Evolutionary conservation across 2,329 filamentous ascomycete genomes (phyloP), one percentile per base, ranked within the genome.

Genomic region (Tolypocladium tropicale): DNA sequence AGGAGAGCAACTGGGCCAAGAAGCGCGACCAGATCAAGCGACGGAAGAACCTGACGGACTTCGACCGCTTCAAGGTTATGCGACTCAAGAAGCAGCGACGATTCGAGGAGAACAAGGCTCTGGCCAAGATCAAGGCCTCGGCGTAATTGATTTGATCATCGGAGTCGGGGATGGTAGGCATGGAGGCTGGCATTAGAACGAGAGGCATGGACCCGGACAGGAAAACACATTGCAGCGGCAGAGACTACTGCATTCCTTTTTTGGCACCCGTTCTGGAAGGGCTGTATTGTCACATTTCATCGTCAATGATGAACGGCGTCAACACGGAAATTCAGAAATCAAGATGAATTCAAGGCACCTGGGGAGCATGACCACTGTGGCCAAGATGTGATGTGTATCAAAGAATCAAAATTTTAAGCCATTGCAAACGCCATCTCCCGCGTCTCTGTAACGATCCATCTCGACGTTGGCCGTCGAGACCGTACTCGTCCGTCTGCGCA

Each of bases 1-100:
- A 86, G 74, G 83, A 89, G 79, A 92, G 84, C 82, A 85, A 85
- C 77, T 96, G 89, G 86, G 90, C 92, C 72, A 94, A 99, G 90
- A 92, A 90, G 84, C 85, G 89, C 74, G 85, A 85, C 68, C 88
- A 90, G 79, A 83, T 84, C 70, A 83, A 89, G 78, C 88, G 90
- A 81, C 89, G 94, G 83, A 88, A 88, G 81, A 84, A 85, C 71
- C 83, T 99, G 67, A 95, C 87, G 78, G 94, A 99, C 84, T 99
- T 99, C 75, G 94, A 99, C 83, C 88, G 94, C 77, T 99, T 97
- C 90, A 96, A 99, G 89, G 94, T 97, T 71, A 83, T 97, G 85
- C 88, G 93, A 78, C 83, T 97, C 80, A 95, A 93, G 88, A 99
- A 99, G 87, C 92, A 96, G 88, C 90, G 92, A 76, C 89, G 92